Conservation (phyloP, 73 alveolate genomes). For the Chromera velia region DNA sequence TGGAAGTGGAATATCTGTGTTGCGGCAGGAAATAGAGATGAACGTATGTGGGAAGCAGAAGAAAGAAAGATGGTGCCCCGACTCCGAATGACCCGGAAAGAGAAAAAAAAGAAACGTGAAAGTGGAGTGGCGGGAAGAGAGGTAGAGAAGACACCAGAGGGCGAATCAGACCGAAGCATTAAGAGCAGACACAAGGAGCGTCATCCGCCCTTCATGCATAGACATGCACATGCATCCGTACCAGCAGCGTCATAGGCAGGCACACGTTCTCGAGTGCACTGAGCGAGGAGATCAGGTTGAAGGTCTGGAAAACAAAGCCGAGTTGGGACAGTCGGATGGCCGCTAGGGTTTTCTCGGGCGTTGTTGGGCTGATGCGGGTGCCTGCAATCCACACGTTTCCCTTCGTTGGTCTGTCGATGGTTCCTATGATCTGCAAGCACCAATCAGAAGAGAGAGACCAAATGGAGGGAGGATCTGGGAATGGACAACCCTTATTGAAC, state of each 20-base stretch:
- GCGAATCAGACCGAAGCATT: too few relatives aligned
- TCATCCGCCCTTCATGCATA: conserved; percentile 44
- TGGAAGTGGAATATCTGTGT: too few relatives aligned
- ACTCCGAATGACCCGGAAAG: too few relatives aligned
- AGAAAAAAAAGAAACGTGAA: too few relatives aligned
- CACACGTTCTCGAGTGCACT: conserved; percentile 91
- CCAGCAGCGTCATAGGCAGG: conserved; percentile 91
- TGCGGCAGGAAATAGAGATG: too few relatives aligned
- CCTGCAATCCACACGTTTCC: conserved; percentile 87
- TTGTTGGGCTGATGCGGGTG: conserved; percentile 67
- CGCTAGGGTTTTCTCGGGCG: conserved; percentile 80
- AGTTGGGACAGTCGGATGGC: conserved; percentile 75
- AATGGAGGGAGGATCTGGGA: conserved; percentile 6
- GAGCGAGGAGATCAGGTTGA: conserved; percentile 79
- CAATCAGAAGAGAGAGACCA: not conserved
- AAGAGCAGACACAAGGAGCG: too few relatives aligned
- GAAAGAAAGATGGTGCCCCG: too few relatives aligned
- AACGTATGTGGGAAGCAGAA: too few relatives aligned
- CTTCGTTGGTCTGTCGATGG: conserved; percentile 90
- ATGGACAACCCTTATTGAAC: not conserved
- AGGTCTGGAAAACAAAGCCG: conserved; percentile 89
- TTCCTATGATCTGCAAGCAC: conserved; percentile 80
- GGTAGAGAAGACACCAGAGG: too few relatives aligned
- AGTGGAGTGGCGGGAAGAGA: too few relatives aligned
- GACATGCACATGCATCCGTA: conserved; percentile 17